Base-by-base conservation (phyloP, 148 eudicot species). In the Vaccinium macrocarpon region DNA sequence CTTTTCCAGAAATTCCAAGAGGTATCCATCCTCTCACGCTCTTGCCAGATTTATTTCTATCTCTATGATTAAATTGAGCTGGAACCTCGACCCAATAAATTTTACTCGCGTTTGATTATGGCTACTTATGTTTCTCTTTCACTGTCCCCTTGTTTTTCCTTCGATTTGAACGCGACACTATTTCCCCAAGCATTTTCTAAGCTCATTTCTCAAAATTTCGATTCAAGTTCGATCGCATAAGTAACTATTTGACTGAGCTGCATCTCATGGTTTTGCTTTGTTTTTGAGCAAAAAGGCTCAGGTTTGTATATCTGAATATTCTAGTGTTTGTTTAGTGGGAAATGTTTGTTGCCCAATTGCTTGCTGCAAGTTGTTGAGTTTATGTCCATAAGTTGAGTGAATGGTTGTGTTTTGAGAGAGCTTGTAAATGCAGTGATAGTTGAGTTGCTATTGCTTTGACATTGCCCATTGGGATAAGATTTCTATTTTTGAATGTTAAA, bases 1-100 rank as follows among this genome's bases (percentile, higher is more conserved):
- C 90, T 94, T 83, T 94, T 94, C 85, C 89, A 87, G 62, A 94
- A 90, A 89, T 92, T 94, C 89, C 95, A 91, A 88, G 89, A 90
- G 97, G 97, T 94, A 84, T 42, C 46, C 38, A 56, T 14, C 75
- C 49, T 23, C 23, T 80, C 8, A 82, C 51, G 59, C 19, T 38
- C 73, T 82, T 21, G 4, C 38, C 38, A 35, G 38, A 35, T 35
- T 35, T 12, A 51, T 29, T 8, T 14, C 32, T 32, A 11, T 50
- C 21, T 70, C 38, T 61, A 51, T 38, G 25, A 15, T 59, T 32
- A 38, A 42, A 21, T 8, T 79, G 23, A 79, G 14, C 19, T 35
- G 4, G 38, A 78, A 59, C 1, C 27, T 11, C 32, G 8, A 16
- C 32, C 68, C 13, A 19, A 19, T 55, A 9, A 6, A 12, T 81